Evolutionary conservation across 2,329 filamentous ascomycete species (phyloP), one percentile per base, ranked within the genome.

Genomic region (Elsinoe arachidis): DNA sequence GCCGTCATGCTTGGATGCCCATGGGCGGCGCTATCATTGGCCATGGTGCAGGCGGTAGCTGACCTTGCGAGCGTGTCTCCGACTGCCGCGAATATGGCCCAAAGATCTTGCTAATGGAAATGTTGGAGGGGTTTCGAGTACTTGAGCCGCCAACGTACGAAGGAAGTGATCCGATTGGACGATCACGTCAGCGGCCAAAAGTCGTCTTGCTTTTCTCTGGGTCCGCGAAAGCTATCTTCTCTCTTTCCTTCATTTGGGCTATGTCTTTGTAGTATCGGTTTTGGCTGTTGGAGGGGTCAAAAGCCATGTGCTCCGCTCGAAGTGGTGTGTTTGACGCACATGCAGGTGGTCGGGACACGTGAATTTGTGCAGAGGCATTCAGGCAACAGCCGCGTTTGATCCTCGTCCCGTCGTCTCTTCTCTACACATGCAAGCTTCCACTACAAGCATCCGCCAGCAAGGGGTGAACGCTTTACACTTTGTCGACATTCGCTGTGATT

Each of bases 1-100:
- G 72, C 60, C 62, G 62, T 61, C 19, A 60, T 54, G 19, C 59
- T 61, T 26, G 43, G 11, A 21, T 14, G 26, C 11, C 43, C 46
- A 55, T 62, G 58, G 30, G 58, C 38, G 12, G 52, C 38, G 15
- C 35, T 34, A 3, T n/a, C 17, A n/a, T 46, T 56, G 10, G 59
- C 56, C 56, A 58, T 60, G 56, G 11, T 19, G 47, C 17, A 19
- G 15, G 26, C 26, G 26, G 26, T 5, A 30, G 26, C 26, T 30
- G 26, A 30, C 7, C 9, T 2, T 30, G 7, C 26, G 26, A 7
- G 7, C 26, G 26, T 30, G 26, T 9, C 7, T 9, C 7, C 26
- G 26, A 30, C 26, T 30, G 2, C 4, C 9, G 7, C 26, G 37
- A 39, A 39, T 39, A 37, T 35, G 47, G 21, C 5, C 10, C 30